Evolutionary conservation across 1,284 basidiomycete species (phyloP).

Genomic region (Ganoderma sinense): DNA sequence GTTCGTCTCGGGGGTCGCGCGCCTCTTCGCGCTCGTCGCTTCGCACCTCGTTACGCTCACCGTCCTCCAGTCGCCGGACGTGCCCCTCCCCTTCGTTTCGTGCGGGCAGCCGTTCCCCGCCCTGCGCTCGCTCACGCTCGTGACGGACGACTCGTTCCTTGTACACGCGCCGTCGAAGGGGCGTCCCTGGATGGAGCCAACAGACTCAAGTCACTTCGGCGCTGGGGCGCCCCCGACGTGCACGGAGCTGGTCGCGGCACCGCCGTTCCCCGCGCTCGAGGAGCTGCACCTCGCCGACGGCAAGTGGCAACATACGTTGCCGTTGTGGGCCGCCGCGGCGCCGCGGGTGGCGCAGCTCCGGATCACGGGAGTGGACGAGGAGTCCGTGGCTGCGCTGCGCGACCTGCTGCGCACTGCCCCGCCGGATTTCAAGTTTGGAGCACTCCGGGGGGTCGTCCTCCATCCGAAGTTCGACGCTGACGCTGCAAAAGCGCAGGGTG

Average conservation of each 20-base stretch:
- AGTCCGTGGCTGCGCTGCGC: not conserved
- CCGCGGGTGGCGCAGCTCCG: constrained; percentile 13
- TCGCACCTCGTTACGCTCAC: constrained; percentile 19
- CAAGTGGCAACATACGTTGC: constrained; percentile 12
- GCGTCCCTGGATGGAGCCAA: constrained; percentile 10
- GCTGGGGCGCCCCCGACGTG: constrained; percentile 6
- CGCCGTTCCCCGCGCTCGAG: constrained; percentile 19
- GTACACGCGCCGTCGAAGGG: not conserved
- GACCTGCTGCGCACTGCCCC: not conserved
- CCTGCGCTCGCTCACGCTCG: constrained; percentile 20
- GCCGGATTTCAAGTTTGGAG: not conserved
- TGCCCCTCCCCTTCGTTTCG: constrained; percentile 20
- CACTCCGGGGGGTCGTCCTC: not conserved
- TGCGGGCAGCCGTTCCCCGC: constrained; percentile 9
- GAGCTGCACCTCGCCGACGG: constrained; percentile 20
- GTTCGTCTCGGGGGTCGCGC: not conserved
- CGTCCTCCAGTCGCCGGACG: constrained; percentile 14
- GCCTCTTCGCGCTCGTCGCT: constrained; percentile 19
- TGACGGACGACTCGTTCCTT: constrained; percentile 22
- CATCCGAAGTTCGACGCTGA: not conserved
- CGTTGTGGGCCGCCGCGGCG: constrained; percentile 18
- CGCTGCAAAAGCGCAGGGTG: not conserved
- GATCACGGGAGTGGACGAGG: constrained; percentile 2
- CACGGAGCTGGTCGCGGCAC: not conserved
- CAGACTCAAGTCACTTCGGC: constrained; percentile 9